Base-by-base conservation (phyloP, 768 basidiomycete genomes). In the Phlebiopsis flavidoalba region DNA sequence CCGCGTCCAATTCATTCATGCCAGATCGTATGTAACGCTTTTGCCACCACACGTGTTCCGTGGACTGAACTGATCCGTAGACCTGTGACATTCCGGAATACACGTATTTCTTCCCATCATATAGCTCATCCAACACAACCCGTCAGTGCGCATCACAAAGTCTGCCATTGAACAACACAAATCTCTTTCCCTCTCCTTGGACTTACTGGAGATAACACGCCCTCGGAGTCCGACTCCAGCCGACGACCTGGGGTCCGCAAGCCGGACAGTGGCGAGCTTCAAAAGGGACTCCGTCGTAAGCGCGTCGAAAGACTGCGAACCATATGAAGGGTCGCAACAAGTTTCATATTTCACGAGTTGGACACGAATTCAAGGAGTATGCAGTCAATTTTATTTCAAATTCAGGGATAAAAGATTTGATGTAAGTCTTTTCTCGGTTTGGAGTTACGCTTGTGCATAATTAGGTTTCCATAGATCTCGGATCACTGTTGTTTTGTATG, bases 331-430 rank as follows among this genome's bases (percentile, higher is more conserved):
- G 7, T 92, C 93, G 2, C 95, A 97, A n/a, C 73, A 98, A 98
- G 72, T 99, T 96, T 73, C 95, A 97, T 74, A 98, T 70, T 98
- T 95, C 68, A 98, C 97, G 0, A n/a, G 85, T 98, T 55, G 91
- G 86, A 1, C 85, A 89, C 50, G 92, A 92, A 52, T 94, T 89
- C 73, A 75, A 80, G 5, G 96, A 98, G 71, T n/a, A 80, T 84
- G 19, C 91, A 89, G 60, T 89, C 88, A 66, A n/a, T n/a, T n/a
- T 82, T 88, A 66, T n/a, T n/a, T n/a, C n/a, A n/a, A n/a, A n/a
- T n/a, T n/a, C n/a, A n/a, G n/a, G n/a, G n/a, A n/a, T n/a, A n/a
- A n/a, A n/a, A n/a, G n/a, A n/a, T n/a, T n/a, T n/a, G n/a, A n/a
- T n/a, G n/a, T n/a, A n/a, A n/a, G n/a, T n/a, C n/a, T n/a, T n/a